Percentiles rank a stretch among this genome's conserved stretches.
These are phyloP conservation scores for Trapa incisa DNA, from an alignment of 345 rosid species.

Conservation along the genomic window DNA sequence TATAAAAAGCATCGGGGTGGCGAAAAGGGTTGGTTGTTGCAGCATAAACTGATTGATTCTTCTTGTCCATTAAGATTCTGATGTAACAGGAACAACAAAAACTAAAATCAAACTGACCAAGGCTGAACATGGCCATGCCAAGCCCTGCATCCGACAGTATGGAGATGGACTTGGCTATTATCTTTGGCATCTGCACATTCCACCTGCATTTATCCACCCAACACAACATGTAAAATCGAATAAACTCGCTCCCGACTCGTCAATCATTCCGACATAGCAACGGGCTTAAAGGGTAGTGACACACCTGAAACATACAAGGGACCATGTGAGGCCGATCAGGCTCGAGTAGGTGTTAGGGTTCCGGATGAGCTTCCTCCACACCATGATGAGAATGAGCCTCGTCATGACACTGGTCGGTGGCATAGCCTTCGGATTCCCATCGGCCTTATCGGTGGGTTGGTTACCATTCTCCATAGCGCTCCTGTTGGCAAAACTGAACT, in stretches of 20 bases:
- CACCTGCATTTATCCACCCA: slow-evolving; percentile 39
- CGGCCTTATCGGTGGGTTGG: slow-evolving; percentile 24
- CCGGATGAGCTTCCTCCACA: slow-evolving; percentile 87
- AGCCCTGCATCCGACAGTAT: slow-evolving; percentile 99
- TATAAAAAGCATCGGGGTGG: no score
- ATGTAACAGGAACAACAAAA: no score
- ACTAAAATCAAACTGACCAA: slow-evolving; percentile 50
- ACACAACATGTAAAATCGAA: background rate
- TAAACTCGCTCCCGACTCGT: background rate
- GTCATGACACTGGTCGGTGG: slow-evolving; percentile 53
- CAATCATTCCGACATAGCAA: background rate
- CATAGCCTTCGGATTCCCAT: slow-evolving; percentile 43
- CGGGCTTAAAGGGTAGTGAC: background rate
- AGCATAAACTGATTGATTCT: no score
- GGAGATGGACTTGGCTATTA: slow-evolving; percentile 89
- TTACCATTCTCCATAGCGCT: background rate
- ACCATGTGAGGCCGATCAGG: slow-evolving; percentile 85
- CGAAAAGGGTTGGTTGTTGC: no score
- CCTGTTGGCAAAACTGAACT: slow-evolving; percentile 32
- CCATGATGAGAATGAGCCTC: slow-evolving; percentile 78
- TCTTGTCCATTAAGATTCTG: no score
- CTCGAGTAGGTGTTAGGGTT: slow-evolving; percentile 97
- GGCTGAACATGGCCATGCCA: slow-evolving; percentile 99
- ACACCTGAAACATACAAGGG: slow-evolving; percentile 70
- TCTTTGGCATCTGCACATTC: slow-evolving; percentile 87